Percentiles rank a stretch among this genome's conserved stretches.
These are phyloP conservation scores for Debaryomyces subglobosus DNA, from an alignment of 1,139 yeast species.

Conservation along the genomic window DNA sequence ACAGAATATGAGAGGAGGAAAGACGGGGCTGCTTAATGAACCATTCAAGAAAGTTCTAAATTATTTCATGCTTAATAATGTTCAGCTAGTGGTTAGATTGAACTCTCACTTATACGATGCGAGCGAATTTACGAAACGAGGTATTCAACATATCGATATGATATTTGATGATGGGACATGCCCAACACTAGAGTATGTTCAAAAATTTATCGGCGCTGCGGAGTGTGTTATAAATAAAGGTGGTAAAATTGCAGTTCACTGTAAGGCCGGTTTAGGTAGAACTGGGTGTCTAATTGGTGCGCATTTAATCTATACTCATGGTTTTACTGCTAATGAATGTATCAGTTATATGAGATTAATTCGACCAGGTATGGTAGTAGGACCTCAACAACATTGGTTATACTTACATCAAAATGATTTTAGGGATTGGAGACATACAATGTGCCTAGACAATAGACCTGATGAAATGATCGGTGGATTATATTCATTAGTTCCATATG, in stretches of 20 bases:
- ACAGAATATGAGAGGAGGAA: constrained; percentile 52
- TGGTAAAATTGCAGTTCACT: constrained; percentile 95
- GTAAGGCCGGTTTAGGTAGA: constrained; percentile 97
- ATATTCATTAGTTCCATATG: constrained; percentile 67
- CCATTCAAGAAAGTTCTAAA: constrained; percentile 81
- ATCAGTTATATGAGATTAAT: constrained; percentile 95
- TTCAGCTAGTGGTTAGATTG: constrained; percentile 85
- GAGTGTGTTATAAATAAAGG: constrained; percentile 83
- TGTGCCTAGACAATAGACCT: constrained; percentile 75
- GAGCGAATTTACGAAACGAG: constrained; percentile 76
- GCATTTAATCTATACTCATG: constrained; percentile 91
- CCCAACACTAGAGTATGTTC: constrained; percentile 91
- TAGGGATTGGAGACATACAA: constrained; percentile 93
- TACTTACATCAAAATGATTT: constrained; percentile 94
- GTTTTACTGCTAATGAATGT: constrained; percentile 95
- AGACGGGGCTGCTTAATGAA: constrained; percentile 54
- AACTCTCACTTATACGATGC: constrained; percentile 90
- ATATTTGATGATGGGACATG: constrained; percentile 98
- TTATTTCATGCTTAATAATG: constrained; percentile 71
- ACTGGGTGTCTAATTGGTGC: constrained; percentile 98
- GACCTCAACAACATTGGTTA: constrained; percentile 99
- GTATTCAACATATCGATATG: constrained; percentile 90
- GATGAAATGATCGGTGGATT: constrained; percentile 78
- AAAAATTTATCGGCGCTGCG: constrained; percentile 91
- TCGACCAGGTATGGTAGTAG: constrained; percentile 99